Base-by-base conservation (phyloP, 2,329 filamentous ascomycete genomes). In the Anisogramma anomala region DNA sequence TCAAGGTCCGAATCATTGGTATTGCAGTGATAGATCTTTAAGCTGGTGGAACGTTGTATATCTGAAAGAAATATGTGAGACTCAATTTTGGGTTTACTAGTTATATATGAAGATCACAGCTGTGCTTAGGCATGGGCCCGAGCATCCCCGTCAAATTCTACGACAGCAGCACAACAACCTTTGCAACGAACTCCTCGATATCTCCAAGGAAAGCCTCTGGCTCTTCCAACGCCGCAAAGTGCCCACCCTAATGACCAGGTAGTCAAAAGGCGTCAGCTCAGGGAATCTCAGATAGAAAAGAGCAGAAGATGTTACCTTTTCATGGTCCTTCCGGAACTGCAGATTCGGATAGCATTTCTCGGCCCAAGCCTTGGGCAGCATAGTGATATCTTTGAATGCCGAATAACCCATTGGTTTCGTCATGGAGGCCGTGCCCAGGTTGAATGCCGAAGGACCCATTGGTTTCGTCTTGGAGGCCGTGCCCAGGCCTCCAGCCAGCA, bases 181-280 rank as follows among this genome's bases (percentile, higher is more conserved):
- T 22, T 3, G 36, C 13, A 5, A 53, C 52, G 55, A 63, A 71
- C 23, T 58, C 59, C 47, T 69, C 63, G 1, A 69, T 47, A 55
- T 71, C 68, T n/a, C 46, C 52, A 42, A 61, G 53, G 23, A 71
- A 51, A 19, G 45, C 53, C 26, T 55, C 55, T 1, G 67, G 65
- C 34, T 55, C 53, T 50, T 71, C 67, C 37, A 71, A 45, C 5
- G 60, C 59, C 11, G 72, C 69, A 50, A 74, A 75, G 54, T 75
- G 72, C 0, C 73, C 72, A 11, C 72, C 72, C 50, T 53, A 13
- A 13, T 27, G 25, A 11, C 10, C n/a, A 3, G 9, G 4, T 27
- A 13, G 19, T 6, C 19, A 31, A 36, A 9, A 26, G 7, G 10
- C 9, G 14, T 25, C n/a, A 4, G 27, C 4, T 3, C n/a, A 14